These are phyloP conservation scores for Eucalyptus decipiens DNA, from an alignment of 345 rosid species.

Conservation along the genomic window DNA sequence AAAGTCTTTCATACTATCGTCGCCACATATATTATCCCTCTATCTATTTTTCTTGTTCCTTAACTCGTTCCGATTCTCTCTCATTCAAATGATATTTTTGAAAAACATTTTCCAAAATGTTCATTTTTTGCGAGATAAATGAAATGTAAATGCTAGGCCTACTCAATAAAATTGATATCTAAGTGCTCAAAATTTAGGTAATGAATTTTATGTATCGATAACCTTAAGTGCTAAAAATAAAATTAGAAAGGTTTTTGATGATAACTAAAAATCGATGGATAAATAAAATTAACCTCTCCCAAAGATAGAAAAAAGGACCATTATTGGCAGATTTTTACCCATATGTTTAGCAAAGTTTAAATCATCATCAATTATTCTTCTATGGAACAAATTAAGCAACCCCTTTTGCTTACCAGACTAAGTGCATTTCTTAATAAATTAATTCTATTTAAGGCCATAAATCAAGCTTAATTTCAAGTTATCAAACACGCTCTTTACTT, in stretches of 20 bases:
- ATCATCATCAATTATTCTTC: neutral
- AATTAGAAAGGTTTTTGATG: neutral
- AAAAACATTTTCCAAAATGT: fast-evolving
- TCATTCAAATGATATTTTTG: neutral
- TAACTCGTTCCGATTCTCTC: neutral
- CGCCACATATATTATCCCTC: neutral
- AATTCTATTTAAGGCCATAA: neutral
- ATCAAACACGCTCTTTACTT: neutral
- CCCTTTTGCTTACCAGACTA: neutral
- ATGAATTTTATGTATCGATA: neutral
- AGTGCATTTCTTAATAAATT: neutral
- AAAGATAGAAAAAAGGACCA: neutral
- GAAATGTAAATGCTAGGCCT: neutral
- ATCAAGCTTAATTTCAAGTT: neutral
- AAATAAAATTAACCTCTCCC: neutral
- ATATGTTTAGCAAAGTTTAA: neutral
- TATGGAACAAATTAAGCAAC: neutral
- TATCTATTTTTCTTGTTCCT: neutral
- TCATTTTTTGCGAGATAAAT: too few relatives aligned
- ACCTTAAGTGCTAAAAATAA: neutral
- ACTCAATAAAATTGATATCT: neutral
- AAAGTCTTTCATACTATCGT: neutral
- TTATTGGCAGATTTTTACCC: neutral
- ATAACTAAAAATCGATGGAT: neutral
- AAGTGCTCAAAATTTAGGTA: neutral